These are phyloP conservation scores for Lentinula novae-zelandiae DNA, from an alignment of 1,284 basidiomycete genomes.

Conservation along the genomic window DNA sequence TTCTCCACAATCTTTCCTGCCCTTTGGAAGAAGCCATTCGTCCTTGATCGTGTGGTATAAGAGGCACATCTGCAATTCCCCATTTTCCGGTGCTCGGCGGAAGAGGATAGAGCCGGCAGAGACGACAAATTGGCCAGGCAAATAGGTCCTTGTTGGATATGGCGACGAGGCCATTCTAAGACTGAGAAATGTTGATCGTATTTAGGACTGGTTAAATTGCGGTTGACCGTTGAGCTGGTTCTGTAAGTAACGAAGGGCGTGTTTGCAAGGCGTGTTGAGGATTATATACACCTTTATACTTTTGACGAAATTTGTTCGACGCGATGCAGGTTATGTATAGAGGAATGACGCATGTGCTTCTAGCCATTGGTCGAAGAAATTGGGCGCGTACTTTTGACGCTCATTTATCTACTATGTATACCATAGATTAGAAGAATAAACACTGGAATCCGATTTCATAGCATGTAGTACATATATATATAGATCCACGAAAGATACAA, in stretches of 20 bases:
- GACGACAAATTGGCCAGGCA: conserved; percentile 25
- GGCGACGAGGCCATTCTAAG: conserved; percentile 12
- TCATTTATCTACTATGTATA: background rate
- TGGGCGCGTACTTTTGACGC: background rate
- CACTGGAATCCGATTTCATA: background rate
- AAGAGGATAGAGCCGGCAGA: conserved; percentile 30
- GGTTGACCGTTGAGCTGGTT: background rate
- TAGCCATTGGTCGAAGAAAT: background rate
- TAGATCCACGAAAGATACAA: background rate
- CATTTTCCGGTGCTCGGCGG: conserved; percentile 21
- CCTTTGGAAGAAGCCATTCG: conserved; percentile 53
- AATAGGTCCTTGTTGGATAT: conserved; percentile 18
- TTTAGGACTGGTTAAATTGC: no score
- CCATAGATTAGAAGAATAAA: no score
- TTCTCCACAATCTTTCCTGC: conserved; percentile 55
- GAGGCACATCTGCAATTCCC: conserved; percentile 23
- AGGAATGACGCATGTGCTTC: background rate
- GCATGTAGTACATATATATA: background rate
- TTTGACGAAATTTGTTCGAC: background rate
- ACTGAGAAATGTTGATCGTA: background rate
- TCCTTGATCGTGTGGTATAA: conserved; percentile 29
- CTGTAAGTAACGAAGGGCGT: background rate
- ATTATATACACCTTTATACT: conserved; percentile 1
- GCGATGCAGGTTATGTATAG: background rate
- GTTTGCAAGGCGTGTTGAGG: background rate